Evolutionary conservation across 345 rosid species (phyloP), one percentile per base, ranked within the genome.

Genomic region (Citrus sp.): DNA sequence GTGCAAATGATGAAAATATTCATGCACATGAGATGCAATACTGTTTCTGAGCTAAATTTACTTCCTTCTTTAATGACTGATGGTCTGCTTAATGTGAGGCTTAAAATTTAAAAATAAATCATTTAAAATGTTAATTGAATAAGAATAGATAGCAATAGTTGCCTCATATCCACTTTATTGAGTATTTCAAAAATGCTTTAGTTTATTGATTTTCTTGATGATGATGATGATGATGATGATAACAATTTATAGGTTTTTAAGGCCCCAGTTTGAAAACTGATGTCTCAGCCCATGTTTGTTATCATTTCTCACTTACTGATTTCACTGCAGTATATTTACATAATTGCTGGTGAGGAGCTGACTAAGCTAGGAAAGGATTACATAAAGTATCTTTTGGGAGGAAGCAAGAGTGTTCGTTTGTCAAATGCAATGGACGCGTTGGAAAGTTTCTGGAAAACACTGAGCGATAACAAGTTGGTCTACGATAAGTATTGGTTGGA

Each of bases 311-410:
- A 34, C 19, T 66, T 54, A 35, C 67, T 22, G 4, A 24, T 54
- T 68, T 35, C 38, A 28, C 61, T 67, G 88, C 89, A 95, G 98
- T 95, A 95, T 67, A 68, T 84, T 28, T 88, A 88, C 82, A 90
- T 92, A 74, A 84, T 95, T 37, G 77, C 63, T 58, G 98, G 98
- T 5, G 90, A 87, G 87, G 98, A 93, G 85, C 70, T 92, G 78
- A 51, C 81, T 71, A 88, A 85, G 70, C 87, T 93, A 46, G 94
- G 82, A 18, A 92, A 82, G 84, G 98, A 95, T 80, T 93, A 86
- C 84, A 56, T 95, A 30, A 89, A 84, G 84, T 95, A 73, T 77
- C 87, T 92, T 28, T 65, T 75, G 56, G 85, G 86, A 28, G 89
- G 87, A 37, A 83, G 76, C 16, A 79, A 83, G 88, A 95, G 95